phyloP scores from a whole-genome alignment of 2,329 filamentous ascomycete species.

The Ceratocystis colombiana region DNA sequence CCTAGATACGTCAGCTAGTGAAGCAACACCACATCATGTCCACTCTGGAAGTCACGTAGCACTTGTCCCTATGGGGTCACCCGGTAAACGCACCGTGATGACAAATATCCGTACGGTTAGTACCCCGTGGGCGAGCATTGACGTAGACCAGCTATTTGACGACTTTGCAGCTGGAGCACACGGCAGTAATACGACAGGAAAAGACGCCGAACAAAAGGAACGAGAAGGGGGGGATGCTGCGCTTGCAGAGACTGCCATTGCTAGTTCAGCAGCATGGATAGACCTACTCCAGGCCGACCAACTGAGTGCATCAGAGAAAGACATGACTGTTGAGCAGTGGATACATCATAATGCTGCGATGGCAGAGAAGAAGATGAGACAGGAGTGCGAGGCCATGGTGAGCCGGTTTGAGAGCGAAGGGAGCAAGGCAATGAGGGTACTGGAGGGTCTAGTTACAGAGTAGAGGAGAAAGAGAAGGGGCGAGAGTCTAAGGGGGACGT shows the following conservation, averaged over 20 bases:
- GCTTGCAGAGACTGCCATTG: constrained; percentile 37
- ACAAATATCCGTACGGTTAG: constrained; percentile 41
- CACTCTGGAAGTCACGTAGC: too few relatives aligned
- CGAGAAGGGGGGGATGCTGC: constrained; percentile 4
- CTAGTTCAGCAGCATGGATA: constrained; percentile 41
- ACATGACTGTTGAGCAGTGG: constrained; percentile 93
- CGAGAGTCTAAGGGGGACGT: neutral
- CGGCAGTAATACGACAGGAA: neutral
- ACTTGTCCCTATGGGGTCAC: constrained; percentile 5
- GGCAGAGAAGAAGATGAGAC: constrained; percentile 68
- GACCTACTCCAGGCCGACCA: constrained; percentile 46
- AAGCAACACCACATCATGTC: neutral
- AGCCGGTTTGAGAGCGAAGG: constrained; percentile 75
- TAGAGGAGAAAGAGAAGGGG: constrained; percentile 26
- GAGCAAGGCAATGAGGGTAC: constrained; percentile 59
- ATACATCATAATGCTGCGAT: constrained; percentile 68
- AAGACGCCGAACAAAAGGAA: neutral
- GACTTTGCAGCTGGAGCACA: constrained; percentile 28
- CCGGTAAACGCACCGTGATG: constrained; percentile 27
- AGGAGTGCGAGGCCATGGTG: constrained; percentile 76
- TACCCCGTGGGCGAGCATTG: constrained; percentile 59
- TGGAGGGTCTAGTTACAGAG: constrained; percentile 61
- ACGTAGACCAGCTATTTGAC: constrained; percentile 63
- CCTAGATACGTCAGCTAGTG: neutral
- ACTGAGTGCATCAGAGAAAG: constrained; percentile 66